Evolutionary conservation across 345 rosid species (phyloP), one percentile per base, ranked within the genome.

Genomic region (Luvunga scandens): DNA sequence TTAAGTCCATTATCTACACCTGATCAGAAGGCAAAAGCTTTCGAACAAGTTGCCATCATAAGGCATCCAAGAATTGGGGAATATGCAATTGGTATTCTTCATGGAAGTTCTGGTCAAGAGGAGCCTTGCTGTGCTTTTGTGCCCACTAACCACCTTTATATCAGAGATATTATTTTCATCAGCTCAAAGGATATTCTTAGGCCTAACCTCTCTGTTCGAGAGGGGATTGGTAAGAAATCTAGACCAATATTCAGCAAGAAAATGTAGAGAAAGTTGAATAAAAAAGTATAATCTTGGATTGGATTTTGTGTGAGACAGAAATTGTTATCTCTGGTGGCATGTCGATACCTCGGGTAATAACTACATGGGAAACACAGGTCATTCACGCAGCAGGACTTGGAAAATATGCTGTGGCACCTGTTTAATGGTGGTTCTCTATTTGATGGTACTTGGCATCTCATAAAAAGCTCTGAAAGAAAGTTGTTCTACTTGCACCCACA

Each of bases 41-140:
- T 93, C 87, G 91, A 91, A 79, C 91, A 93, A 79, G 95, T 91
- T 27, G 93, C 93, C 4, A 92, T 92, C 34, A 87, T 92, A 38
- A 91, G 87, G 77, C 92, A 92, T 79, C 97, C 94, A 0, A 88
- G 88, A 48, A 71, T 79, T 48, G 94, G 97, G 72, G 92, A 91
- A 77, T 90, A 87, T 18, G 92, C 92, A 13, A 87, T 90, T 55
- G 95, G 93, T 27, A 73, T 85, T 78, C 97, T 92, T 60, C 90
- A 83, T 31, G 86, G 87, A 21, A 84, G 82, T 75, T 85, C 88
- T 14, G 91, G 89, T 14, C 82, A 88, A 55, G 93, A 91, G 79
- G 93, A 90, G 56, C 96, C 89, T 7, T 86, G 86, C 30, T 90
- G 96, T 75, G 91, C 88, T 36, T 90, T 90, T 77, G 88, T 90